phyloP scores from a whole-genome alignment of 306 rosid species.

The Boehmeria nivea region DNA sequence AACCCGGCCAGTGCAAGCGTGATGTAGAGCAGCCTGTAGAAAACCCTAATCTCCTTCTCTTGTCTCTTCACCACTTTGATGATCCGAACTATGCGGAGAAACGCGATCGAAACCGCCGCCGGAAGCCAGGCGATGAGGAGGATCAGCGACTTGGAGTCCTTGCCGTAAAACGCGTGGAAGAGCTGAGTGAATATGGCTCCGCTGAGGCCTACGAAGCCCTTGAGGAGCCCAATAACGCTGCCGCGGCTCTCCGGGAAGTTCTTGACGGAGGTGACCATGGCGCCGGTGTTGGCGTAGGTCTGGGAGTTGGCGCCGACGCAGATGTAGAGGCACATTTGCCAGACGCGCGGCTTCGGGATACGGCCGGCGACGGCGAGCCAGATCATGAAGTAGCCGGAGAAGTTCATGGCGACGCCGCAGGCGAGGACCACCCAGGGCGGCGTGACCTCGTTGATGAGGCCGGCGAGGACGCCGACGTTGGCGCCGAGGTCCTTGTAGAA shows the following conservation, averaged over 20 bases:
- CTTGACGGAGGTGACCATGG: constrained; percentile 50
- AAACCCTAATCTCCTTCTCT: constrained; percentile 22
- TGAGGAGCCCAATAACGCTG: constrained; percentile 55
- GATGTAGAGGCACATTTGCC: constrained; percentile 82
- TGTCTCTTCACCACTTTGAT: constrained; percentile 15
- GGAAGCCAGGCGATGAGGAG: constrained; percentile 35
- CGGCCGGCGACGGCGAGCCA: constrained; percentile 57
- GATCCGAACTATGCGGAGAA: constrained; percentile 17
- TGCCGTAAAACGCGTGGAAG: constrained; percentile 27
- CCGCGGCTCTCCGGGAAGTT: constrained; percentile 68
- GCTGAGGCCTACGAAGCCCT: constrained; percentile 58
- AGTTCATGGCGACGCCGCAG: constrained; percentile 54
- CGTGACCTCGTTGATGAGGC: constrained; percentile 54
- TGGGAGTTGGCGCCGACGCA: constrained; percentile 66
- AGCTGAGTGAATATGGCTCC: constrained; percentile 36
- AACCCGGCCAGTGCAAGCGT: constrained; percentile 30
- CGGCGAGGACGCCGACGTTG: constrained; percentile 51
- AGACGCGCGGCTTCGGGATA: constrained; percentile 37
- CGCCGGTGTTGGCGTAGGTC: constrained; percentile 57
- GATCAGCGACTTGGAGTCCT: constrained; percentile 20
- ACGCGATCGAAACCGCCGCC: constrained; percentile 18
- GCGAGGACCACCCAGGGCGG: constrained; percentile 61
- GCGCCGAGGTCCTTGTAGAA: constrained; percentile 77
- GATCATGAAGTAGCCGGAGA: constrained; percentile 70
- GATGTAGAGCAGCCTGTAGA: constrained; percentile 26